Percentiles rank a stretch among this genome's conserved stretches.
Conservation (phyloP, 352 stramenopile genomes). For the Phytophthora pistaciae region DNA sequence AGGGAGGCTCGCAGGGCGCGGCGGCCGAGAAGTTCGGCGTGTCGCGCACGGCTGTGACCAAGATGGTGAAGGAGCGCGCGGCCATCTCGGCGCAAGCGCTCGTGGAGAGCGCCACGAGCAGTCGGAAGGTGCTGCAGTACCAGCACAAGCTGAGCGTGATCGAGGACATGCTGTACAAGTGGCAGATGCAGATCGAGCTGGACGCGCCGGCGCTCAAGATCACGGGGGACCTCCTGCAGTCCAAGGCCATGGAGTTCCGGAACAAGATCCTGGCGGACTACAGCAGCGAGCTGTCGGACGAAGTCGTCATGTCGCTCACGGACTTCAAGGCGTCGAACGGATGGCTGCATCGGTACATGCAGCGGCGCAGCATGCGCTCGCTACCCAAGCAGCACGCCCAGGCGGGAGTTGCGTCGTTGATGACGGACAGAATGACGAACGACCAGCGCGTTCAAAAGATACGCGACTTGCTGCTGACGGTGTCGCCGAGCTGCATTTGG, state of each 20-base stretch:
- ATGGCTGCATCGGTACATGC: constrained; percentile 83
- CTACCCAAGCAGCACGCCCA: constrained; percentile 57
- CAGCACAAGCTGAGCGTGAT: constrained; percentile 88
- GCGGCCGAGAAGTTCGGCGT: constrained; percentile 85
- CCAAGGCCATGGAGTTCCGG: constrained; percentile 83
- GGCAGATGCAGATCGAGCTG: constrained; percentile 83
- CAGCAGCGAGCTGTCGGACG: constrained; percentile 67
- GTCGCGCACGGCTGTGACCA: constrained; percentile 84
- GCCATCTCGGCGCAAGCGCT: constrained; percentile 78
- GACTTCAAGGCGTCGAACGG: constrained; percentile 89
- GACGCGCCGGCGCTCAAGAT: constrained; percentile 73
- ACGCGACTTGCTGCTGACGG: constrained; percentile 53
- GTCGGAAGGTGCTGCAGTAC: constrained; percentile 84
- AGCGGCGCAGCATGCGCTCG: constrained; percentile 74
- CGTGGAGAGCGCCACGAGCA: constrained; percentile 68
- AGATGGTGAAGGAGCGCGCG: constrained; percentile 88
- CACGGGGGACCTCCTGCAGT: constrained; percentile 80
- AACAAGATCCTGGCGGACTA: constrained; percentile 86
- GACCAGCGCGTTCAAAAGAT: constrained; percentile 62
- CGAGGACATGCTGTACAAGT: constrained; percentile 89
- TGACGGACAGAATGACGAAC: constrained; percentile 26
- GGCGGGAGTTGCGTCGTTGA: background rate
- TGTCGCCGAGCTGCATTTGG: constrained; percentile 73
- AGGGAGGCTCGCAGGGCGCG: constrained; percentile 77
- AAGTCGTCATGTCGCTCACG: constrained; percentile 81